Conservation (phyloP, 179 eudicot species). For the Nepenthes alata region DNA sequence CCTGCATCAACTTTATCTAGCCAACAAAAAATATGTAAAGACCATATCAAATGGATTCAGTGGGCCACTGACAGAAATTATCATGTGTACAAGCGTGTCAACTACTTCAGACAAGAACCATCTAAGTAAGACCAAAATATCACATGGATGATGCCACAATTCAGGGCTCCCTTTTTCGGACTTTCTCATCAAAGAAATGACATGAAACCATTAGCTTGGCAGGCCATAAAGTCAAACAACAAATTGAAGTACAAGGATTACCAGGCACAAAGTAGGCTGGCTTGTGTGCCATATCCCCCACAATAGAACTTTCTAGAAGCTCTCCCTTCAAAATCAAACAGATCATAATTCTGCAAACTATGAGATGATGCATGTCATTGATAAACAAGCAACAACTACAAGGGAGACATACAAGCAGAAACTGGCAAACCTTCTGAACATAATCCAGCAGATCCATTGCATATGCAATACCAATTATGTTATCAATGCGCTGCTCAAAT, state of each 20-base stretch:
- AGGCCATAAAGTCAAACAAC: neutral
- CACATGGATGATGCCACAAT: too few relatives aligned
- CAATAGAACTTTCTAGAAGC: slow-evolving; percentile 60
- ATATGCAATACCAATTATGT: slow-evolving; percentile 92
- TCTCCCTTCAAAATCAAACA: slow-evolving; percentile 79
- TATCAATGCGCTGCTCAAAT: slow-evolving; percentile 88
- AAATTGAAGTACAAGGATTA: slow-evolving; percentile 15
- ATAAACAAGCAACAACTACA: slow-evolving; percentile 8
- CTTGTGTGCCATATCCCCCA: slow-evolving; percentile 84
- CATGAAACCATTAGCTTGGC: neutral
- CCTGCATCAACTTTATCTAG: too few relatives aligned
- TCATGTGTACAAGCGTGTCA: too few relatives aligned
- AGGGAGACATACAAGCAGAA: slow-evolving; percentile 3
- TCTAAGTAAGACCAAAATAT: too few relatives aligned
- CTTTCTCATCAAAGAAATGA: too few relatives aligned
- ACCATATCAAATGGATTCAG: too few relatives aligned
- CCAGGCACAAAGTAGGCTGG: slow-evolving; percentile 99
- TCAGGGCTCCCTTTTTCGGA: too few relatives aligned
- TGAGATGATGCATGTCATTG: slow-evolving; percentile 20
- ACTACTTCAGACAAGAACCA: too few relatives aligned
- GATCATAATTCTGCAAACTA: slow-evolving; percentile 35
- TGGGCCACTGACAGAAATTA: too few relatives aligned
- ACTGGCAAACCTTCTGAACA: slow-evolving; percentile 60
- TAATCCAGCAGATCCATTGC: slow-evolving; percentile 93
- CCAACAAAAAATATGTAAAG: too few relatives aligned